phyloP scores from a whole-genome alignment of 164 flowering plant genomes.

The Hamamelis virginiana region DNA sequence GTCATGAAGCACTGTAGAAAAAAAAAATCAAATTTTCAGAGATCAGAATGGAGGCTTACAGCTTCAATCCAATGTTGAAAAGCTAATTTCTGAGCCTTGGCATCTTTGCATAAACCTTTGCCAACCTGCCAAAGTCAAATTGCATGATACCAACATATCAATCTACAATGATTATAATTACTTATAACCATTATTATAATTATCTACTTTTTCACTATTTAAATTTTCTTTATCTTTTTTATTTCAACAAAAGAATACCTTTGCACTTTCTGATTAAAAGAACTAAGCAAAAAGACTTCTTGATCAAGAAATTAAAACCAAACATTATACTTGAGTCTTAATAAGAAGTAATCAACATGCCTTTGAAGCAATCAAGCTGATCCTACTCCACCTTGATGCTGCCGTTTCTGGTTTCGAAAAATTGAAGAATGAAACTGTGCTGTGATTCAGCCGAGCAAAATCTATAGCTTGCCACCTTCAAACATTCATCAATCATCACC shows the following conservation, averaged over 20 bases:
- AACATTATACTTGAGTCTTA: background rate
- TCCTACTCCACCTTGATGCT: constrained; percentile 64
- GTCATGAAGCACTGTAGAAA: background rate
- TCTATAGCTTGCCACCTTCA: constrained; percentile 87
- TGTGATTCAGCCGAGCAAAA: constrained; percentile 60
- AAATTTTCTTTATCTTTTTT: no score
- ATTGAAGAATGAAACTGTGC: constrained; percentile 75
- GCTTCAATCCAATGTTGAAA: constrained; percentile 56
- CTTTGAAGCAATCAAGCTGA: constrained; percentile 71
- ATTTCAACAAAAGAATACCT: no score
- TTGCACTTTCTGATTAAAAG: no score
- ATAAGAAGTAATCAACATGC: constrained; percentile 21
- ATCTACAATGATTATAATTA: no score
- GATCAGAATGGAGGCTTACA: constrained; percentile 9
- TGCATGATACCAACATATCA: background rate
- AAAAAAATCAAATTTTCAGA: background rate
- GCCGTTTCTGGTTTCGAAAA: constrained; percentile 57
- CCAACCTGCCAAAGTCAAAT: constrained; percentile 33
- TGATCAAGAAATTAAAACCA: background rate
- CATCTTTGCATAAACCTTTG: constrained; percentile 39
- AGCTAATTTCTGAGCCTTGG: constrained; percentile 39
- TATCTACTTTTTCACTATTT: no score
- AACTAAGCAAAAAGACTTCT: no score
- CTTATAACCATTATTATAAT: no score
- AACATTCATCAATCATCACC: no score